Base-by-base conservation (phyloP, 2,329 filamentous ascomycete species). In the Parafenestella ontariensis region DNA sequence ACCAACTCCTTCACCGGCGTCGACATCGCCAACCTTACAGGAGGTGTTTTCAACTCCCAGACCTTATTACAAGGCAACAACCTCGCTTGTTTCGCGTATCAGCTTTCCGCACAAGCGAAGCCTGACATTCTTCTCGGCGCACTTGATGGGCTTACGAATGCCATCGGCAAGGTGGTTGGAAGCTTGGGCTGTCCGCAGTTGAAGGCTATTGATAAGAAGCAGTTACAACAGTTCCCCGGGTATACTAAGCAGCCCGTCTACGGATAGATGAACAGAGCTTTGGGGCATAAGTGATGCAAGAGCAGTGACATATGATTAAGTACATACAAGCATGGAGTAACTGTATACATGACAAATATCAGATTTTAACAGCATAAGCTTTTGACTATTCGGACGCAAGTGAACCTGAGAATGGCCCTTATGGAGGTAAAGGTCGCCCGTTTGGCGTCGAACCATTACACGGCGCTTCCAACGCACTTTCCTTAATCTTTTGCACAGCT, bases 1-100 rank as follows among this genome's bases (percentile, higher is more conserved):
- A 56, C 58, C 31, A 59, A 66, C 52, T 64, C 65, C 8, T 69
- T 69, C 33, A 48, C 59, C 31, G 59, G 59, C 17, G 53, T 66
- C 2, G 61, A 64, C 26, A 41, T 64, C 23, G 21, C 28, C 13
- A 39, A 66, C 13, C 49, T 66, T 0, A 64, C 59, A 3, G 61
- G 63, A 7, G 63, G 63, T 2, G 28, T 62, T 5, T 64, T 59
- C 53, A 66, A 62, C 17, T 46, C 60, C 0, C 44, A 26, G 1
- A 51, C 57, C 15, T 49, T 64, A 4, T 36, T 54, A 9, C 49
- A 62, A 46, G 58, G 61, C 20, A 64, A 64, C 33, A 64, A 64
- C 29, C 33, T 64, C 5, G 61, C 33, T 5, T 64, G 61, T 40
- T 64, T 58, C 18, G 37, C 60, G 6, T 64, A 64, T 41, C 61